A percentile compares a stretch with the other conserved stretches of the same genome.
Conservation (phyloP, 2,329 filamentous ascomycete genomes). For the Macrophomina tecta region DNA sequence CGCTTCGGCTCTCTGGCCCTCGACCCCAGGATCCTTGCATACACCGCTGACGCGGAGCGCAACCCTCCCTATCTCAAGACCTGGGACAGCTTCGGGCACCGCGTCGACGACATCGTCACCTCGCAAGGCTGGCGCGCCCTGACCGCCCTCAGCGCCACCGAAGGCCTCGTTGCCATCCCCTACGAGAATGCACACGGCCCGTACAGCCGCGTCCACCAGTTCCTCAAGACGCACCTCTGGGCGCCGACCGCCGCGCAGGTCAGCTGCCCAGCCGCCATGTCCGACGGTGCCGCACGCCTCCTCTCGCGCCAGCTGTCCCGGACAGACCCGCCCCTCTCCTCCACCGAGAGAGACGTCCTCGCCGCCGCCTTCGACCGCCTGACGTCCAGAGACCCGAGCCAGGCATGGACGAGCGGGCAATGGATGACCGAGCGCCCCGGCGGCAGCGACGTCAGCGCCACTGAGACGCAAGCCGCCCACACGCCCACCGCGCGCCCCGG, state of each 20-base stretch:
- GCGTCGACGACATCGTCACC: conserved; percentile 62
- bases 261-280: conserved; percentile 71
- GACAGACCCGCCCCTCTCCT: too few species aligned
- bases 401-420: conserved; percentile 74
- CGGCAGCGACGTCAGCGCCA: conserved; percentile 71
- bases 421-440: conserved; percentile 73
- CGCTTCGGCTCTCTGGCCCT: conserved; percentile 61
- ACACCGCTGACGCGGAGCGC: conserved; percentile 68
- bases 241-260: conserved; percentile 64
- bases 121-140: conserved; percentile 70
- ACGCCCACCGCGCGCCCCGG: too few species aligned
- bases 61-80: conserved; percentile 68
- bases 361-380: conserved; percentile 47
- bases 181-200: conserved; percentile 61
- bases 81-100: conserved; percentile 65
- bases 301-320: conserved; percentile 31
- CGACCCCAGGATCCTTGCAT: conserved; percentile 60
- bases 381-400: conserved; percentile 56
- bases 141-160: conserved; percentile 63
- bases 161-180: conserved; percentile 65
- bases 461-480: conserved; percentile 62
- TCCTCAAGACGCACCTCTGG: conserved; percentile 65
- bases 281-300: conserved; percentile 60
- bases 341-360: too few species aligned
- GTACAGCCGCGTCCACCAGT: conserved; percentile 65